Evolutionary conservation across 73 alveolate species (phyloP).

Genomic region (Tetrahymena elliotti): DNA sequence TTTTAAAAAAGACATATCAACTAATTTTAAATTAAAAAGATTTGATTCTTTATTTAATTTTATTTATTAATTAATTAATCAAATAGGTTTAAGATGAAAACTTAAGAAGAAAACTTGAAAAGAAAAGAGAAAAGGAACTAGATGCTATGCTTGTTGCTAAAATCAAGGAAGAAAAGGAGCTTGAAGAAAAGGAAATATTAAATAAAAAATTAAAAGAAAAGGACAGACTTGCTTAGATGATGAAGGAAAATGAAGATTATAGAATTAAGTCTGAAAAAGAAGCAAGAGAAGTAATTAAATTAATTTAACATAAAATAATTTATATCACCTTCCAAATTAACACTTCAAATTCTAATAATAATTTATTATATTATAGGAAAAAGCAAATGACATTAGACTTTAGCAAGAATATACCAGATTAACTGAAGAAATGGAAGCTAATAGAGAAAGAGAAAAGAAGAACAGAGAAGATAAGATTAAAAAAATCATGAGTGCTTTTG

Average conservation of each 20-base stretch:
- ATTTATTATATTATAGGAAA: not conserved
- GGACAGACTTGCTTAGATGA: conserved; percentile 13
- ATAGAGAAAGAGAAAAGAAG: conserved; percentile 30
- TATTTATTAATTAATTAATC: not conserved
- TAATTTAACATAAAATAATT: not conserved
- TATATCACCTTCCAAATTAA: too few relatives aligned
- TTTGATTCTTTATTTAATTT: not conserved
- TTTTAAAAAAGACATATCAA: not conserved
- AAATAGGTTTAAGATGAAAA: conserved; percentile 15
- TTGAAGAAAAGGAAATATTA: conserved; percentile 26
- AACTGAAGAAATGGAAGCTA: conserved; percentile 16
- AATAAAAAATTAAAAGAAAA: conserved; percentile 11
- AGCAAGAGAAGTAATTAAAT: not conserved
- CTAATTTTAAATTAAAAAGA: not conserved
- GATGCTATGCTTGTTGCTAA: conserved; percentile 31
- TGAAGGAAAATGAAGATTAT: conserved; percentile 32
- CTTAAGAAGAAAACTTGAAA: conserved; percentile 5
- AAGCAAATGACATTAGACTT: conserved; percentile 9
- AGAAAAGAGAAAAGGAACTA: conserved; percentile 28
- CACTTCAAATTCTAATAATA: too few relatives aligned
- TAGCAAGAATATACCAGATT: conserved; percentile 13
- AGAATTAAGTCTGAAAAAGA: conserved; percentile 17
- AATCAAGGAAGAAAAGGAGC: conserved; percentile 22
- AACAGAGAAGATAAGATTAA: conserved; percentile 41
- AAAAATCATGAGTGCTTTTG: conserved; percentile 31